Evolutionary conservation across 2,329 filamentous ascomycete species (phyloP), one percentile per base, ranked within the genome.

Genomic region (Hypoxylon sp.): DNA sequence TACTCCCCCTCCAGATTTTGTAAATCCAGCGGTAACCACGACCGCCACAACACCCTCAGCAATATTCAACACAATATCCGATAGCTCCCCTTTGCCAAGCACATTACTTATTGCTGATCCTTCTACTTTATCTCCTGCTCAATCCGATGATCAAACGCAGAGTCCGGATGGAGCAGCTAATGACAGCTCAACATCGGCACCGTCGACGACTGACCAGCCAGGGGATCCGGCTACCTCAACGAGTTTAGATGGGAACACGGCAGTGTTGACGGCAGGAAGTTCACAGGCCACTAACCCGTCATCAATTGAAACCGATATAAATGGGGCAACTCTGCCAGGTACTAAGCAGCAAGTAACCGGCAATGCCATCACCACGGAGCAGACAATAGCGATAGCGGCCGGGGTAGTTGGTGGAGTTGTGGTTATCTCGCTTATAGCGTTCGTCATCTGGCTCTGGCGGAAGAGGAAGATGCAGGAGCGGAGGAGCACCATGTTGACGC

Each of bases 371-470:
- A 76, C 73, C 25, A 76, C 75, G 1, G 71, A 75, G 28, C 80
- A 77, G 5, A 82, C 82, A 0, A 76, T 81, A 25, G 82, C 82
- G 5, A 80, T 89, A 46, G 84, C 84, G 0, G 86, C 84, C 9
- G 83, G 85, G 41, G 82, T 87, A 2, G 75, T 87, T 3, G 86
- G 86, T 28, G 82, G 82, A 3, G 74, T 86, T 1, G 81, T 83
- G 0, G 77, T 81, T n/a, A 68, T 85, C 36, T 80, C 80, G 2
- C 63, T 88, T 14, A 71, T 86, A 21, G 81, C 78, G 0, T 80
- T 88, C 43, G 67, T 87, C 2, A 70, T 86, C 9, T 89, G 85
- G 85, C 80, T 85, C 68, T 82, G 82, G 80, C 78, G 82, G 52
- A 84, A 84, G 68, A 80, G 80, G 46, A 67, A 75, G 56, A 71